A percentile compares a stretch with the other conserved stretches of the same genome.
These are phyloP conservation scores for Cystofilobasidium macerans DNA, from an alignment of 768 basidiomycete genomes.

Conservation along the genomic window DNA sequence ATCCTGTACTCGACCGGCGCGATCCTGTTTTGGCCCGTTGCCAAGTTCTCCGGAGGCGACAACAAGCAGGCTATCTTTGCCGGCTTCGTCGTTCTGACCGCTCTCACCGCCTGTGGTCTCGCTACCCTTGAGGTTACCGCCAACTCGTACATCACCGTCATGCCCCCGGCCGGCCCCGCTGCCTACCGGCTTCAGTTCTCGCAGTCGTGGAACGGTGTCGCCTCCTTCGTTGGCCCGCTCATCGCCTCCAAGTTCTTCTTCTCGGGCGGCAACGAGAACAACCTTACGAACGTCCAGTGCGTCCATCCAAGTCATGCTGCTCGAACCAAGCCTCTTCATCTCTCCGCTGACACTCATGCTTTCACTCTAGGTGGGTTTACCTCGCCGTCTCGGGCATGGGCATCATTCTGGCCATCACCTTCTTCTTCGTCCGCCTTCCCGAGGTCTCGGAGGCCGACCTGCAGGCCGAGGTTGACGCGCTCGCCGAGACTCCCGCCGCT, in stretches of 20 bases:
- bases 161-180: conserved; percentile 51
- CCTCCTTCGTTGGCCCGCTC: conserved; percentile 57
- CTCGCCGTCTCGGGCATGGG: conserved; percentile 46
- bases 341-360: conserved; percentile 57
- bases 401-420: conserved; percentile 51
- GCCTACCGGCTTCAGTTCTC: conserved; percentile 67
- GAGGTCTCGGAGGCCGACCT: conserved; percentile 63
- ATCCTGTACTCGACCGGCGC: conserved; percentile 46
- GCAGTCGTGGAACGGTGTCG: conserved; percentile 67
- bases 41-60: conserved; percentile 20
- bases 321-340: conserved; percentile 45
- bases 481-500: conserved; percentile 38
- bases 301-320: too few species aligned
- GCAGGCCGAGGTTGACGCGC: conserved; percentile 38
- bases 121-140: conserved; percentile 48
- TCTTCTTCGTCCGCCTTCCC: conserved; percentile 58
- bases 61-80: conserved; percentile 48
- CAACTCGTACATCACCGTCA: conserved; percentile 58
- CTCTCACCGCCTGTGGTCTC: conserved; percentile 45
- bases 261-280: conserved; percentile 50
- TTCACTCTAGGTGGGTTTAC: too few species aligned
- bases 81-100: conserved; percentile 62
- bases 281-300: conserved; percentile 55
- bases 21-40: conserved; percentile 53
- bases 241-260: conserved; percentile 69